Evolutionary conservation across 345 rosid species (phyloP), one percentile per base, ranked within the genome.

Genomic region (Citrus mangshanensis): DNA sequence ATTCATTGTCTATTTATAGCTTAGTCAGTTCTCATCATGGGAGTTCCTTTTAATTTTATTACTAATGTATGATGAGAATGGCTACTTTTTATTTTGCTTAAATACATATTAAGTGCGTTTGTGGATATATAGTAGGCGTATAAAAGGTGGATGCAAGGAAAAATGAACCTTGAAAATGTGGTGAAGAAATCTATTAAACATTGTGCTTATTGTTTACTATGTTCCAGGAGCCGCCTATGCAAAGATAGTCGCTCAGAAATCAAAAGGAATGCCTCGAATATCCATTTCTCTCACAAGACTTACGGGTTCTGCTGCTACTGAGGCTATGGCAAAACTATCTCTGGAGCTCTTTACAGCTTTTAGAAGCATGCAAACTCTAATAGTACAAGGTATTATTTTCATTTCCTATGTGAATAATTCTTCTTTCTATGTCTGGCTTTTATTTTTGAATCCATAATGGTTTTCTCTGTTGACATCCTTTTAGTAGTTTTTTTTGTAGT

Each of bases 191-290:
- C 10, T 9, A 21, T 10, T 25, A 28, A 18, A 54, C 30, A 54
- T 16, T 74, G 69, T 58, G 51, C 54, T 62, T 74, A 64, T 67
- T 13, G 61, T 75, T 27, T 32, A 56, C 72, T 51, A 42, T 73
- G 61, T 76, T 84, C 78, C 78, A 91, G 98, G 89, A 82, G 77
- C 84, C 12, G 81, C 81, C 68, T 72, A 12, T 79, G 96, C 93
- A 19, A 87, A 86, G 54, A 79, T 95, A 81, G 93, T 92, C 51
- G 92, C 95, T 72, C 99, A 95, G 79, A 93, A 92, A 83, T 85
- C 95, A 1, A 93, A 90, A 86, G 99, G 99, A 79, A 89, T 95
- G 99, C 98, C 99, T 62, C 82, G 91, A 9, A 83, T 95, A 65
- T 75, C 85, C 59, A 75, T 93, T 80, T 64, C 89, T 76, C 85